Evolutionary conservation across 306 rosid species (phyloP), one percentile per base, ranked within the genome.

Genomic region (Ormosia semicastrata): DNA sequence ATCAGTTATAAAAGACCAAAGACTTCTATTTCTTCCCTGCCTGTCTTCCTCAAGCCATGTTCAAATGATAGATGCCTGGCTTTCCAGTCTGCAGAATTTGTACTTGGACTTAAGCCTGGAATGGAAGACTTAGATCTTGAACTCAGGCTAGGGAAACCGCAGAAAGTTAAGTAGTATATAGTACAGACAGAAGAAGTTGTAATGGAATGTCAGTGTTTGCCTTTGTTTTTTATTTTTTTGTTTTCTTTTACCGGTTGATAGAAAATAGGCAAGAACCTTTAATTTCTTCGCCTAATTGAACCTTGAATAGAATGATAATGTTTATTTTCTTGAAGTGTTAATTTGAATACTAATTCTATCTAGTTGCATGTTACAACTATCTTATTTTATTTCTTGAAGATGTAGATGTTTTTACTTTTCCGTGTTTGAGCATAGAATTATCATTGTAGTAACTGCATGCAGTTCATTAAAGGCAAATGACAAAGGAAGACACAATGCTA

Each of bases 51-150:
- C 46, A 87, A 89, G 82, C 83, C 86, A 46, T 83, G 85, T 84
- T 85, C 86, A 65, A 81, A 80, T 50, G 89, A 75, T 58, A 82
- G 78, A 70, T 13, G 39, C 47, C 15, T 52, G 67, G 58, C 52
- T 86, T 82, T 89, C 30, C 85, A 79, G 37, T 81, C 91, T 58
- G 85, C 89, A 37, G 90, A 83, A 67, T 86, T 70, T 2, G 72
- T 82, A 44, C 75, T 41, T 75, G 89, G 78, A 76, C 71, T 71
- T 58, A 78, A 56, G 71, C 82, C 83, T 50, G 83, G 77, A 76
- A 79, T 73, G 83, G 95, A 89, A 78, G 94, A 89, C 78, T 84
- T 94, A 85, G 98, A 94, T 88, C 98, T 94, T 83, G 98, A 94
- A 89, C 98, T 94, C 85, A 87, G 95, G 90, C 90, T 94, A 36